phyloP scores from a whole-genome alignment of 1,284 basidiomycete genomes.

The Ceratobasidium sp. region DNA sequence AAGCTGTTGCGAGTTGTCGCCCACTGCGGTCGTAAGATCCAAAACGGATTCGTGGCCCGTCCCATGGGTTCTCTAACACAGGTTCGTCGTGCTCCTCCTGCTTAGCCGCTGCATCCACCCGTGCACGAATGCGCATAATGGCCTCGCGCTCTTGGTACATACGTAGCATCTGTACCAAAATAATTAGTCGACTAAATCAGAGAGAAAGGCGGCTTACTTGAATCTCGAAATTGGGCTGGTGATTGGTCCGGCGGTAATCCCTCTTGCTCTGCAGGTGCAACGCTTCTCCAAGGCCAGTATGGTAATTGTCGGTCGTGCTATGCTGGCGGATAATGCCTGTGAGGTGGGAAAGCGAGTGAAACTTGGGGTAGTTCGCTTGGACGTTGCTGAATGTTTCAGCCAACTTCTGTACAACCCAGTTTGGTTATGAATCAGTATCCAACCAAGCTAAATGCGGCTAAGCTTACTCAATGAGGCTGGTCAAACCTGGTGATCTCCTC shows the following conservation, averaged over 20 bases:
- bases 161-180: background rate
- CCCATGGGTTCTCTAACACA: background rate
- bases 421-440: too few species aligned
- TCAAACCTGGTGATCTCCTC: background rate
- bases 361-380: background rate
- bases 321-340: background rate
- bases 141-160: slow-evolving; percentile 11
- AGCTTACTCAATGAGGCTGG: background rate
- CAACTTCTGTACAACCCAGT: too few species aligned
- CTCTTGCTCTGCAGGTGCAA: background rate
- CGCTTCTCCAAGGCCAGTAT: background rate
- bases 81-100: background rate
- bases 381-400: too few species aligned
- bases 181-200: too few species aligned
- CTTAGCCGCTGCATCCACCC: background rate
- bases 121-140: slow-evolving; percentile 2
- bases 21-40: background rate
- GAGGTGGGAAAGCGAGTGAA: background rate
- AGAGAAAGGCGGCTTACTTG: too few species aligned
- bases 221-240: background rate
- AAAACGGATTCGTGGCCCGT: background rate
- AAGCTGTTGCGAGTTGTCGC: background rate
- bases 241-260: background rate
- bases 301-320: background rate
- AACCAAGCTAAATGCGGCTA: too few species aligned